Evolutionary conservation across 2,329 filamentous ascomycete genomes (phyloP), one percentile per base, ranked within the genome.

Genomic region (Fusarium sororula): DNA sequence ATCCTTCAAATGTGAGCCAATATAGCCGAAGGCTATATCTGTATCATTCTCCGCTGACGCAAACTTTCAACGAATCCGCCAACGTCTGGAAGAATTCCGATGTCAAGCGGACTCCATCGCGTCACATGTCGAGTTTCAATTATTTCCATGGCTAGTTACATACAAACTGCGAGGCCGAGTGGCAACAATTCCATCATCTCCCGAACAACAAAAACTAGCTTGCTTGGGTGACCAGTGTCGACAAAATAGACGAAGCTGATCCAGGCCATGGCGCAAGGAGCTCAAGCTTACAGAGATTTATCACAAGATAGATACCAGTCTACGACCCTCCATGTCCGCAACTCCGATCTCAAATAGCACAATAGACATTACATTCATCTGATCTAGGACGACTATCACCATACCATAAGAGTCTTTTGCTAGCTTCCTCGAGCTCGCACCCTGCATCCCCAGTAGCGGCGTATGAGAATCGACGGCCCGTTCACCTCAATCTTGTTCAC

Each of bases 1-100:
- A n/a, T 7, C 14, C 26, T 12, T 0, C 26, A 3, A 10, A 15
- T 0, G 6, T 6, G 45, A n/a, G 20, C 10, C 20, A 8, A 6
- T n/a, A 20, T 5, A 30, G 14, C 28, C 10, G 1, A 6, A 2
- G 14, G 20, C 45, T 48, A 8, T 1, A 1, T 22, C 22, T 9
- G 9, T 35, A 35, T 0, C 32, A 1, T 35, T 35, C 7, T 35
- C 14, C 1, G 32, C 14, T 35, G 32, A 14, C 3, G 1, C 18
- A 47, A 28, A 47, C 24, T 7, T 35, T 1, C 6, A 51, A 11
- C 11, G 3, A 20, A 20, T 35, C 12, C 8, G 4, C 48, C 22
- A 15, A 20, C 6, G 9, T 35, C 9, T 4, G 22, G 2, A 24
- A 18, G 11, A 30, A 14, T 4, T 24, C 22, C 3, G 15, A 4